These are phyloP conservation scores for Colletotrichum sp. DNA, from an alignment of 2,329 filamentous ascomycete species.

Conservation along the genomic window DNA sequence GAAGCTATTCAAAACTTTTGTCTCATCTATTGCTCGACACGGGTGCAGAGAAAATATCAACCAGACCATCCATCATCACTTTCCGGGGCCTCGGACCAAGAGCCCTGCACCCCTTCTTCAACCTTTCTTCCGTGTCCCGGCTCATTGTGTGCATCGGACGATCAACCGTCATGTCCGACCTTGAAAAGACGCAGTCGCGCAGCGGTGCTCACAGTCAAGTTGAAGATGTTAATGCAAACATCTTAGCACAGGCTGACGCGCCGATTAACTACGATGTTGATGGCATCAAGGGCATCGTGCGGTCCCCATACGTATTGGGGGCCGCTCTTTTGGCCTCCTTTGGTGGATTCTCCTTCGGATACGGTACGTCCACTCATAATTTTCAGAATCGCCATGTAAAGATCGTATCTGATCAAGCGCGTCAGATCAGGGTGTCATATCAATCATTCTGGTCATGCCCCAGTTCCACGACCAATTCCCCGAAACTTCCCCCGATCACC, in stretches of 20 bases:
- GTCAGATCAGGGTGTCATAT: conserved; percentile 39
- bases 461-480: conserved; percentile 46
- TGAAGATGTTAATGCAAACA: not conserved
- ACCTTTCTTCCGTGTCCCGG: not conserved
- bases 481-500: conserved; percentile 24
- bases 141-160: not conserved
- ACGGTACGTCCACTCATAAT: conserved; percentile 6
- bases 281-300: conserved; percentile 35
- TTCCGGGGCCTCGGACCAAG: not conserved
- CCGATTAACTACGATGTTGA: conserved; percentile 29
- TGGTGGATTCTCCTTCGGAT: conserved; percentile 37
- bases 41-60: not conserved
- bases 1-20: not conserved
- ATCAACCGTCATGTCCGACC: not conserved
- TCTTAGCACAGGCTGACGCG: not conserved
- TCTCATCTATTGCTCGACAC: not conserved
- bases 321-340: conserved; percentile 47
- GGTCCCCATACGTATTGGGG: conserved; percentile 44
- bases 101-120: not conserved
- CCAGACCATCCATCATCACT: not conserved
- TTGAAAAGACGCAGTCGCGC: not conserved
- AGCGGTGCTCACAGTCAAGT: not conserved
- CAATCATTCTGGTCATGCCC: conserved; percentile 48
- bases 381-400: too few species aligned
- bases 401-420: not conserved